Evolutionary conservation across 495 filamentous ascomycete species (phyloP).

Genomic region (Daldinia caldariorum): DNA sequence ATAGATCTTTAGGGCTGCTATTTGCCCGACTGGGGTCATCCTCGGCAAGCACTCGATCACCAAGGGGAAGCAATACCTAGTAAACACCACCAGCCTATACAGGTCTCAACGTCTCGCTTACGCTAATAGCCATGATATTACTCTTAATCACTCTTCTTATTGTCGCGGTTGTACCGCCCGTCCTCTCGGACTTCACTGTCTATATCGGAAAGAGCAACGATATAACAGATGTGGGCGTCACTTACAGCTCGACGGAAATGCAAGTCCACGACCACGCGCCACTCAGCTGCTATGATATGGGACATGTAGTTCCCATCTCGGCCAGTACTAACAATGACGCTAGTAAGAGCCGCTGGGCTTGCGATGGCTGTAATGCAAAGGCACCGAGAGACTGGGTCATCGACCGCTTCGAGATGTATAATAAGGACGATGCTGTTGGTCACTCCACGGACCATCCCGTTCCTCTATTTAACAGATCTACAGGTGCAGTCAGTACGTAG

Average conservation of each 20-base stretch:
- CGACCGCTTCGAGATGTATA: constrained; percentile 36
- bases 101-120: background rate
- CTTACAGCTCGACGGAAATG: constrained; percentile 27
- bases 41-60: constrained; percentile 8
- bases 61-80: constrained; percentile 21
- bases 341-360: constrained; percentile 39
- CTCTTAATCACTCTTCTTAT: background rate
- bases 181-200: constrained; percentile 25
- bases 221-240: constrained; percentile 36
- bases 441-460: constrained; percentile 29
- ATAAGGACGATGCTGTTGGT: constrained; percentile 30
- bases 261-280: constrained; percentile 33
- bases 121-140: constrained; percentile 12
- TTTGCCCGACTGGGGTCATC: constrained; percentile 18
- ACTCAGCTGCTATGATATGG: constrained; percentile 34
- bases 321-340: constrained; percentile 36
- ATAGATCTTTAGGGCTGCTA: constrained; percentile 12
- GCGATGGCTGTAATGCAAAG: constrained; percentile 35
- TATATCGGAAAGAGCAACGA: constrained; percentile 37
- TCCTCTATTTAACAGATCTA: constrained; percentile 33
- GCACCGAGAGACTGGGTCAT: constrained; percentile 36
- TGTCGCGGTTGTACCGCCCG: background rate
- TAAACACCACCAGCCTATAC: background rate
- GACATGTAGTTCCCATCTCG: constrained; percentile 29
- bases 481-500: constrained; percentile 39